Base-by-base conservation (phyloP, 2,329 filamentous ascomycete species). In the Colletotrichum acutatum region DNA sequence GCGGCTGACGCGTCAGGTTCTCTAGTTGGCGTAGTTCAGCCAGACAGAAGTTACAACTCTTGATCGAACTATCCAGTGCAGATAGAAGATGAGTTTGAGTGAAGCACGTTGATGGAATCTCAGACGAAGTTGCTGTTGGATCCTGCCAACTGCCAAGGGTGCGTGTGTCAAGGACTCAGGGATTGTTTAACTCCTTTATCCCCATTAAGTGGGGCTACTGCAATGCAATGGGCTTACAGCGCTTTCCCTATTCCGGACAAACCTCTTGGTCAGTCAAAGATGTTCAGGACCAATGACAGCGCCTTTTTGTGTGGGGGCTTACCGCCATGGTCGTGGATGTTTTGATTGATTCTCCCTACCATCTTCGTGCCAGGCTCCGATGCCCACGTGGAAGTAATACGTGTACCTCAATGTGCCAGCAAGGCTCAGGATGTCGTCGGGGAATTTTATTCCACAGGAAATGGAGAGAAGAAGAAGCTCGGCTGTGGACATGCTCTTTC, bases 221-320 rank as follows among this genome's bases (percentile, higher is more conserved):
- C 42, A 61, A 30, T 68, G 65, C 42, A 61, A 30, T 53, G 30
- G 6, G 67, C 67, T 69, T 69, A 69, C 67, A 65, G 26, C 53
- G 26, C 67, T 32, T 58, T 69, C 12, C 60, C 60, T 12, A 0
- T 57, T 65, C 16, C 19, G 37, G 67, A 37, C 19, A 8, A 14
- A 42, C 19, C 32, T 34, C 32, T 4, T 11, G 12, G 52, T 57
- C 22, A 65, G 62, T 22, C 42, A 1, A 8, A n/a, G 42, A 9
- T n/a, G 19, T 6, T 49, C 42, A n/a, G n/a, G 16, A 49, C 42
- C 19, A 49, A 49, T 49, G 42, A 49, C 7, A n/a, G 42, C n/a
- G 16, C 19, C 9, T 8, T 8, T 19, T 19, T n/a, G 1, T n/a
- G 42, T n/a, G 42, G 42, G 19, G 42, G n/a, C 16, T n/a, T 4